A percentile compares a stretch with the other conserved stretches of the same genome.
Conservation (phyloP, 148 eudicot genomes). For the Silene uniflora region DNA sequence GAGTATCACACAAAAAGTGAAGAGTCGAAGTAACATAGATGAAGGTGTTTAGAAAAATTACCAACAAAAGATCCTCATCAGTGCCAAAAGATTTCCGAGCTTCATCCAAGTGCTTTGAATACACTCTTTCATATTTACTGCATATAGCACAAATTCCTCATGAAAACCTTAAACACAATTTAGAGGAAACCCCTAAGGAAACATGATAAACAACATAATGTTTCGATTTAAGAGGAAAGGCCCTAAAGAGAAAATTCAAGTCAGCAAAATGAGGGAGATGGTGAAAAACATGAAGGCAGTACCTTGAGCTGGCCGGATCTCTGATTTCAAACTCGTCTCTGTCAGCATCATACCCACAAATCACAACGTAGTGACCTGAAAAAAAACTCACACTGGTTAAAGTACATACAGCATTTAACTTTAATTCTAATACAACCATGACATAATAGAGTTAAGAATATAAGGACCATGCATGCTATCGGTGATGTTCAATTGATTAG, state of each 20-base stretch:
- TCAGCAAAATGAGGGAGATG: neutral
- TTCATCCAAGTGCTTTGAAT: slow-evolving; percentile 62
- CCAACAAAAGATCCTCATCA: slow-evolving; percentile 94
- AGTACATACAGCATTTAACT: neutral
- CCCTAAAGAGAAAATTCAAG: neutral
- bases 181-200: neutral
- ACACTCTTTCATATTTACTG: slow-evolving; percentile 64
- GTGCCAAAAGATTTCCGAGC: slow-evolving; percentile 97
- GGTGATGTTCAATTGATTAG: neutral
- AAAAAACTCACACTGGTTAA: slow-evolving; percentile 19
- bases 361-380: slow-evolving; percentile 86
- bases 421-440: neutral
- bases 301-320: slow-evolving; percentile 98
- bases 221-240: neutral
- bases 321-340: slow-evolving; percentile 91
- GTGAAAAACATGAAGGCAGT: slow-evolving; percentile 7
- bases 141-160: neutral
- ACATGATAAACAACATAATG: neutral
- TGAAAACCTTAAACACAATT: neutral
- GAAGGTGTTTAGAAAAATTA: slow-evolving; percentile 23
- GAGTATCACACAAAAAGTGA: neutral
- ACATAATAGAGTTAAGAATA: neutral
- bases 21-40: neutral
- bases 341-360: slow-evolving; percentile 84
- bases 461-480: neutral